Evolutionary conservation across 2,329 filamentous ascomycete species (phyloP).

Genomic region (Exserohilum turcica): DNA sequence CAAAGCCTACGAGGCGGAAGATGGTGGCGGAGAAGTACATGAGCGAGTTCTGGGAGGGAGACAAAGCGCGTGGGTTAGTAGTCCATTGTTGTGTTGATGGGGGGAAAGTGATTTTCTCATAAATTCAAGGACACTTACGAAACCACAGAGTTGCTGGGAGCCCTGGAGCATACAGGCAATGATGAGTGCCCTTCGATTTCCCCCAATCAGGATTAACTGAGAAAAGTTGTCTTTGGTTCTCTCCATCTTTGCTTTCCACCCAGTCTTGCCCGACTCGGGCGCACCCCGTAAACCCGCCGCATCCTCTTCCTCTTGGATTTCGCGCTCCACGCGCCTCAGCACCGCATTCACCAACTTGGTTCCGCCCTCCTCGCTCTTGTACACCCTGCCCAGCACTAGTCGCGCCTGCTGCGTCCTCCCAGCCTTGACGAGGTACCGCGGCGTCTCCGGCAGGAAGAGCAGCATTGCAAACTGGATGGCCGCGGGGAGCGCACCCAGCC

Average conservation of each 20-base stretch:
- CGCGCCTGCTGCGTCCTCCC: constrained; percentile 66
- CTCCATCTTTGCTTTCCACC: constrained; percentile 47
- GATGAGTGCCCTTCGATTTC: constrained; percentile 74
- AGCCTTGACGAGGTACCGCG: constrained; percentile 80
- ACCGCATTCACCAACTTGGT: constrained; percentile 61
- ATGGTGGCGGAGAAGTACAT: constrained; percentile 58
- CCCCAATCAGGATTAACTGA: constrained; percentile 49
- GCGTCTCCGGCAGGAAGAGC: constrained; percentile 81
- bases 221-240: constrained; percentile 61
- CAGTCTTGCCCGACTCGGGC: constrained; percentile 35
- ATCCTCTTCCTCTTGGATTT: constrained; percentile 73
- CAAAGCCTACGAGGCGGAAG: constrained; percentile 54
- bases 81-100: too few relatives aligned
- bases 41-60: constrained; percentile 54
- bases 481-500: constrained; percentile 79
- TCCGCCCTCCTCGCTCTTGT: constrained; percentile 50
- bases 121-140: constrained; percentile 40
- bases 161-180: constrained; percentile 89
- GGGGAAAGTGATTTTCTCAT: too few relatives aligned
- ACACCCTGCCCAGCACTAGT: constrained; percentile 67
- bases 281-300: constrained; percentile 48
- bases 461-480: constrained; percentile 71
- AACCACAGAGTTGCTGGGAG: constrained; percentile 80
- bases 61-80: too few relatives aligned
- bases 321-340: constrained; percentile 71